phyloP scores from a whole-genome alignment of 2,329 filamentous ascomycete species.

The Nothophaeocryptopus gaeumannii region DNA sequence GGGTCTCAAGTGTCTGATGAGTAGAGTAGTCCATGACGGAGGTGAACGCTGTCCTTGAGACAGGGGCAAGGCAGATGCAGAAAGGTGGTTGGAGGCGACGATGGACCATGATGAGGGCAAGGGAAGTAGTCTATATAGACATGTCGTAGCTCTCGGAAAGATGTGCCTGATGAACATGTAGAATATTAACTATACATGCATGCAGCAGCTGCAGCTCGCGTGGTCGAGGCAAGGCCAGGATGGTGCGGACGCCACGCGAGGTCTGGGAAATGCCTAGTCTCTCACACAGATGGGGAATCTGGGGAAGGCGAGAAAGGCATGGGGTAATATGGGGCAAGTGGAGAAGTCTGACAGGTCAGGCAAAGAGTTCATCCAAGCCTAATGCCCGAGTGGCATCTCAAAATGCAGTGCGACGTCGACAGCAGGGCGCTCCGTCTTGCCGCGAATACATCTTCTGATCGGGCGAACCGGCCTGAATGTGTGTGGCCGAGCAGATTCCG shows the following conservation, averaged over 20 bases:
- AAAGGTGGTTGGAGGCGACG: not conserved
- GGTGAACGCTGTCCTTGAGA: not conserved
- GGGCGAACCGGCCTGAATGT: no score
- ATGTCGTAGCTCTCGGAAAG: not conserved
- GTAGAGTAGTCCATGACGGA: constrained; percentile 5
- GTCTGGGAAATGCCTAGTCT: not conserved
- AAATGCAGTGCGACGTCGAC: no score
- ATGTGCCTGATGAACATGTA: not conserved
- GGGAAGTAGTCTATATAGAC: not conserved
- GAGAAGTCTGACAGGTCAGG: no score
- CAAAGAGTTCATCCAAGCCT: no score
- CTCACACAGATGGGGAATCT: no score
- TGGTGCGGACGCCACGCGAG: not conserved
- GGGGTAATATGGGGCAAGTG: no score
- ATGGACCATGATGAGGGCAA: not conserved
- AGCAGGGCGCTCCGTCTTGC: no score
- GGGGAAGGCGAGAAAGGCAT: no score
- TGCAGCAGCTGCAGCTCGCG: not conserved
- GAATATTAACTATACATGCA: not conserved
- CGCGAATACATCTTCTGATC: no score
- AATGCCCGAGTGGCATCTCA: no score
- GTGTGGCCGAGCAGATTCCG: no score
- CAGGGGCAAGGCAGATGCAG: not conserved
- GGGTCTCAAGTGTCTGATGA: constrained; percentile 11
- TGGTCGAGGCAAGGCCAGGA: constrained; percentile 1